Evolutionary conservation across 2,329 filamentous ascomycete genomes (phyloP).

Genomic region (Berkeleyomyces rouxiae): DNA sequence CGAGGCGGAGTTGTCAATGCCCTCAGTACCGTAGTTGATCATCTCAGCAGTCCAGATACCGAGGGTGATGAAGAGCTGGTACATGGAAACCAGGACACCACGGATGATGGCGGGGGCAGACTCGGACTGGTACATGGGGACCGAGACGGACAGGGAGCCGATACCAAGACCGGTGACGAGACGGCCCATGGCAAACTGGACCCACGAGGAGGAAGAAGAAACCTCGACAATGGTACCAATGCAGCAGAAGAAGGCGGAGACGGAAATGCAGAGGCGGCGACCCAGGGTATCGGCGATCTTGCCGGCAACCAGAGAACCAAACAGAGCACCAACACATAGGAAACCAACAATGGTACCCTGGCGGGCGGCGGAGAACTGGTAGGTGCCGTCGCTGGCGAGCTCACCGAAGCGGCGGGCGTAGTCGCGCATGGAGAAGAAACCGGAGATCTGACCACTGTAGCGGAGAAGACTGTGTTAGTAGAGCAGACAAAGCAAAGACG

Average conservation of each 20-base stretch:
- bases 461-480: conserved; percentile 8
- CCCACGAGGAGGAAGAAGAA: conserved; percentile 38
- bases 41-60: conserved; percentile 45
- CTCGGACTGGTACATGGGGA: conserved; percentile 54
- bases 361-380: conserved; percentile 38
- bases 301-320: conserved; percentile 41
- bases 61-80: conserved; percentile 53
- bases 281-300: conserved; percentile 46
- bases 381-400: conserved; percentile 20
- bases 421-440: conserved; percentile 44
- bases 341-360: conserved; percentile 48
- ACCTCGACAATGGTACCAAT: conserved; percentile 49
- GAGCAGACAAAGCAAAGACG: neutral
- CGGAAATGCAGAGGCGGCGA: conserved; percentile 44
- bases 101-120: conserved; percentile 47
- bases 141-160: conserved; percentile 45
- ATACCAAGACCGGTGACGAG: conserved; percentile 51
- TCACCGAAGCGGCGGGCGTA: conserved; percentile 38
- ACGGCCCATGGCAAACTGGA: conserved; percentile 47
- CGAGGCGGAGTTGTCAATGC: conserved; percentile 28
- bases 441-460: conserved; percentile 39
- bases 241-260: conserved; percentile 44
- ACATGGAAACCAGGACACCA: conserved; percentile 44
- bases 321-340: conserved; percentile 41
- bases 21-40: conserved; percentile 44